Evolutionary conservation across 1,139 yeast species (phyloP), one percentile per base, ranked within the genome.

Genomic region (Pneumocystis wakefieldiae): DNA sequence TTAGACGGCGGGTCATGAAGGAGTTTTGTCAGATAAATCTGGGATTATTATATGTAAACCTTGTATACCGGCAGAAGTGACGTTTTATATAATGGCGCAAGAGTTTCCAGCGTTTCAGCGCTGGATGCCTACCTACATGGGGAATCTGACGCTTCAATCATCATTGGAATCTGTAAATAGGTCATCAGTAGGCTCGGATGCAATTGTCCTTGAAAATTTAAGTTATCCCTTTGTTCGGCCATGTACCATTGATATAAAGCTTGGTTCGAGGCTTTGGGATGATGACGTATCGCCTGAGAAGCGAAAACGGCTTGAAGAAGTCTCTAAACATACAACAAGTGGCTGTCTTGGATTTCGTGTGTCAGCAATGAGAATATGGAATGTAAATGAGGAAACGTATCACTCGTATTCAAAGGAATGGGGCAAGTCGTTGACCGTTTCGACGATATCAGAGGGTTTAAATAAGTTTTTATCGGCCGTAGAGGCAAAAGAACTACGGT

Each of bases 1-100:
- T 3, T 64, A 80, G 71, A 97, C 95, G 2, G 98, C 97, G 0
- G 98, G 98, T 12, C 98, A 92, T 71, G 86, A 80, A 17, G 97
- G 96, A 0, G 81, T 86, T 14, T 70, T 89, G 67, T 81, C 81
- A 32, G 83, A 84, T 57, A 76, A 73, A 3, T 80, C 79, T 37
- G 95, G 91, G 1, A 74, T 81, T 12, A 74, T 91, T 32, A 86
- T 90, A 69, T 82, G 87, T 65, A 92, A 92, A 73, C 83, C 85
- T 0, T 78, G 92, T 0, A 72, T 75, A 0, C 74, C 73, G 35
- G 83, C 82, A 68, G 98, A 92, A 73, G 74, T 86, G 39, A 83
- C 80, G 17, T 92, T 92, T 72, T 92, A 92, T 71, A 67, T 73
- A 24, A 57, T 65, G 7, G 53, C 67, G 4, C 59, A 38, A 8